A percentile compares a stretch with the other conserved stretches of the same genome.
These are phyloP conservation scores for Bromus sterilis DNA, from an alignment of 176 grass and related monocot genomes.

Conservation along the genomic window DNA sequence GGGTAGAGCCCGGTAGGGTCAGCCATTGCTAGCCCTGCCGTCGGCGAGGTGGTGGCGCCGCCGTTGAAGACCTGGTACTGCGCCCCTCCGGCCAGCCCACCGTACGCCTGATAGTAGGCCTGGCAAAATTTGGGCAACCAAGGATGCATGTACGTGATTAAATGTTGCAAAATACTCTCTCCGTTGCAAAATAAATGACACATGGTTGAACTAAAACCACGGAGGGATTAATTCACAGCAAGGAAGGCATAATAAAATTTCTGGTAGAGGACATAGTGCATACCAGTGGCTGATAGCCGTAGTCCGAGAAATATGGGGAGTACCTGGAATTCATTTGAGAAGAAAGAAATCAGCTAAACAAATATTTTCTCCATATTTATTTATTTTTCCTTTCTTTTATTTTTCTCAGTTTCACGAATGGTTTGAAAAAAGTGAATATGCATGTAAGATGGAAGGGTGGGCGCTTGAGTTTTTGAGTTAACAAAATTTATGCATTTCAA, in stretches of 20 bases:
- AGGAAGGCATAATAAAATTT: too few species aligned
- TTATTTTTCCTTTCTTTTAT: background rate
- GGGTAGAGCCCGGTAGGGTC: conserved; percentile 10
- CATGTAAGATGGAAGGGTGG: background rate
- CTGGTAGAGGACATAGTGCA: too few species aligned
- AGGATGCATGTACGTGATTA: background rate
- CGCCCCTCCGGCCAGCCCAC: background rate
- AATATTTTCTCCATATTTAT: background rate
- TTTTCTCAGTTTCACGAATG: background rate
- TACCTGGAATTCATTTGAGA: conserved; percentile 31
- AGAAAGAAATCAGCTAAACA: background rate
- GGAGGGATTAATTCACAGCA: background rate
- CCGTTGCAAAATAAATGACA: too few species aligned
- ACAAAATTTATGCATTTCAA: background rate
- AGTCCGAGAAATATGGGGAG: conserved; percentile 32
- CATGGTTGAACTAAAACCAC: too few species aligned
- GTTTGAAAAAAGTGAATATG: background rate
- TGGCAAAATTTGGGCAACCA: background rate
- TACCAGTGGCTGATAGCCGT: conserved; percentile 34
- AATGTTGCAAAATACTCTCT: background rate
- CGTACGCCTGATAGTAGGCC: conserved; percentile 22
- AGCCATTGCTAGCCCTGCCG: conserved; percentile 15
- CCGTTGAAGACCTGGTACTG: conserved; percentile 22
- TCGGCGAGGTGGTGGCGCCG: background rate
- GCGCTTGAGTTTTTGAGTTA: background rate